Evolutionary conservation across 257 asterid genomes (phyloP).

Genomic region (Ligustrum vulgare): DNA sequence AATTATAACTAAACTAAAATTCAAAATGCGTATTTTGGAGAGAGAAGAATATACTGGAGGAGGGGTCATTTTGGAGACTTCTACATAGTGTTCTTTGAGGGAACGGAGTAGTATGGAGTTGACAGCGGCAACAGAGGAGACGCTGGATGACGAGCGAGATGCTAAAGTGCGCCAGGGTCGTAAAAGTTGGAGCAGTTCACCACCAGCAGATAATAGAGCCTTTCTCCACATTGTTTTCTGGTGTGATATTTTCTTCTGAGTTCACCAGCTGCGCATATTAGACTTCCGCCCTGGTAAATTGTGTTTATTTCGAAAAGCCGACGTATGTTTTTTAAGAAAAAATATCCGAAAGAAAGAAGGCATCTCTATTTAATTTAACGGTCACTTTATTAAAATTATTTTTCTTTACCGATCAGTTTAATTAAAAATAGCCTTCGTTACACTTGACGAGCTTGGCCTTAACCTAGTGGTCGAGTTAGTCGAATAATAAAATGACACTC

Average conservation of each 20-base stretch:
- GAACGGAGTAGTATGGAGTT: constrained; percentile 80
- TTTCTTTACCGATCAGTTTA: not conserved
- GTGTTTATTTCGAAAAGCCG: not conserved
- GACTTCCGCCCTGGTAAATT: not conserved
- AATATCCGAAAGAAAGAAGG: not conserved
- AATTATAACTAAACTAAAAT: not conserved
- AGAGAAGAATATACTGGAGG: constrained; percentile 60
- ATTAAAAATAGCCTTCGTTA: not conserved
- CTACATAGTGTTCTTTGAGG: constrained; percentile 86
- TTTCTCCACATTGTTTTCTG: constrained; percentile 47
- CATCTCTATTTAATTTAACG: not conserved
- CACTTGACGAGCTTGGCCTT: too few relatives aligned
- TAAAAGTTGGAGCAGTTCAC: constrained; percentile 33
- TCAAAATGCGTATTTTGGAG: not conserved
- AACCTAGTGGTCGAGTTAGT: too few relatives aligned
- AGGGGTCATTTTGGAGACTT: constrained; percentile 81
- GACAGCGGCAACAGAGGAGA: constrained; percentile 53
- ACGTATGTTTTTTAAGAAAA: not conserved
- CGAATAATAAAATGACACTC: too few relatives aligned
- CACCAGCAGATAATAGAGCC: constrained; percentile 41
- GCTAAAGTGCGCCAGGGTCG: constrained; percentile 43
- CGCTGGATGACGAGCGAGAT: constrained; percentile 44
- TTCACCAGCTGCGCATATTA: not conserved
- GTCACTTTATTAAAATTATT: not conserved
- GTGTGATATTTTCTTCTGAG: not conserved